Evolutionary conservation across 371 early-diverging fungal species (phyloP).

Genomic region (Mucor indicus): DNA sequence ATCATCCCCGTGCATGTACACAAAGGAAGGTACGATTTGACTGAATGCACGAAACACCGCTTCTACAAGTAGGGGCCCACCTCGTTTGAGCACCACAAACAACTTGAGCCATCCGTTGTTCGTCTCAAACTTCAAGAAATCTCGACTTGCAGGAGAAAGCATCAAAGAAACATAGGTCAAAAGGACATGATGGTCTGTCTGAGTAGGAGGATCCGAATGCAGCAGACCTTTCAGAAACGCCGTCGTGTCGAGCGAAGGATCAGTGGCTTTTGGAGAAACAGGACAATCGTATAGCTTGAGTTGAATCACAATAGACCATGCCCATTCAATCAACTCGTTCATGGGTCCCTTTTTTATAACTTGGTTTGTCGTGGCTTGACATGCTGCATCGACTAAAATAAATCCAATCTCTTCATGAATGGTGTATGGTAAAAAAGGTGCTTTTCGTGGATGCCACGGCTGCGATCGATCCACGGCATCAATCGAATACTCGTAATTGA

Average conservation of each 20-base stretch:
- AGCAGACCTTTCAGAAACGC: constrained; percentile 33
- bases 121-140: constrained; percentile 48
- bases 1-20: constrained; percentile 51
- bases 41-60: constrained; percentile 29
- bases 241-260: constrained; percentile 30
- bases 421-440: constrained; percentile 21
- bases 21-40: constrained; percentile 45
- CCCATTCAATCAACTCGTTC: constrained; percentile 47
- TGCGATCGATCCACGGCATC: constrained; percentile 27
- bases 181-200: constrained; percentile 37
- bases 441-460: constrained; percentile 28
- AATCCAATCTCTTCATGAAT: constrained; percentile 44
- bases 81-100: constrained; percentile 36
- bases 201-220: constrained; percentile 18
- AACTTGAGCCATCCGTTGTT: constrained; percentile 53
- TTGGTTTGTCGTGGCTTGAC: constrained; percentile 19
- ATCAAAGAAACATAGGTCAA: constrained; percentile 44
- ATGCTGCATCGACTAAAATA: constrained; percentile 36
- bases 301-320: constrained; percentile 40
- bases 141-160: constrained; percentile 49
- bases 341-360: not conserved
- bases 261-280: constrained; percentile 26
- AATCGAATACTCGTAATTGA: constrained; percentile 38
- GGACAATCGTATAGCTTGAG: constrained; percentile 48
- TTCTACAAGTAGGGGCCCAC: constrained; percentile 38